Conservation (phyloP, 2,329 filamentous ascomycete genomes). For the Beauveria rudraprayagi region DNA sequence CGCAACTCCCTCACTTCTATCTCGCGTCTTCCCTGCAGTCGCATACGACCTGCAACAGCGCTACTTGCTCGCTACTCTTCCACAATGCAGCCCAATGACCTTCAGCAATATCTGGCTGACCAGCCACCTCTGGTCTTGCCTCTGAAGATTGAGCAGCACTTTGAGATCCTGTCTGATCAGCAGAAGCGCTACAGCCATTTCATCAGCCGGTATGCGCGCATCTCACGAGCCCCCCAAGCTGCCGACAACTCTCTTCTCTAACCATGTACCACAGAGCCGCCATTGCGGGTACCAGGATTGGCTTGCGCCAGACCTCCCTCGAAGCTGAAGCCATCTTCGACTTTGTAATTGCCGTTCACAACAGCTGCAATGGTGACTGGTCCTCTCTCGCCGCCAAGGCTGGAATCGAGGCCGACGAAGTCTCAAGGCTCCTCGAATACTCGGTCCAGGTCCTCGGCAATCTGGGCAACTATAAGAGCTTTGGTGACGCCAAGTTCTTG, state of each 20-base stretch:
- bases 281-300: slow-evolving; percentile 68
- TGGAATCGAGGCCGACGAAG: slow-evolving; percentile 53
- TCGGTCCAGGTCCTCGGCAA: slow-evolving; percentile 73
- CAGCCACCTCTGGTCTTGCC: slow-evolving; percentile 81
- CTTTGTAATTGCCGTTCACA: slow-evolving; percentile 67
- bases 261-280: slow-evolving; percentile 49
- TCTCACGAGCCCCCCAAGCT: not conserved
- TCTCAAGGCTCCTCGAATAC: slow-evolving; percentile 67
- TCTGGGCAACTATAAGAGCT: slow-evolving; percentile 78
- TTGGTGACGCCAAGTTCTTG: slow-evolving; percentile 78
- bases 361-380: slow-evolving; percentile 62
- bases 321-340: slow-evolving; percentile 77
- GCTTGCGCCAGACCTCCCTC: slow-evolving; percentile 72
- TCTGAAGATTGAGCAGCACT: slow-evolving; percentile 87
- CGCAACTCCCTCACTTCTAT: not conserved
- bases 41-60: slow-evolving; percentile 16
- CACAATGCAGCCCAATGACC: slow-evolving; percentile 51
- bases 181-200: slow-evolving; percentile 90
- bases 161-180: slow-evolving; percentile 64
- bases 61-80: slow-evolving; percentile 13
- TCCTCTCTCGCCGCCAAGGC: slow-evolving; percentile 56
- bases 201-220: slow-evolving; percentile 59
- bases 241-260: slow-evolving; percentile 35
- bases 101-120: slow-evolving; percentile 80
- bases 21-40: not conserved